These are phyloP conservation scores for Starmerella vaccinii DNA, from an alignment of 805 yeast species.

Conservation along the genomic window DNA sequence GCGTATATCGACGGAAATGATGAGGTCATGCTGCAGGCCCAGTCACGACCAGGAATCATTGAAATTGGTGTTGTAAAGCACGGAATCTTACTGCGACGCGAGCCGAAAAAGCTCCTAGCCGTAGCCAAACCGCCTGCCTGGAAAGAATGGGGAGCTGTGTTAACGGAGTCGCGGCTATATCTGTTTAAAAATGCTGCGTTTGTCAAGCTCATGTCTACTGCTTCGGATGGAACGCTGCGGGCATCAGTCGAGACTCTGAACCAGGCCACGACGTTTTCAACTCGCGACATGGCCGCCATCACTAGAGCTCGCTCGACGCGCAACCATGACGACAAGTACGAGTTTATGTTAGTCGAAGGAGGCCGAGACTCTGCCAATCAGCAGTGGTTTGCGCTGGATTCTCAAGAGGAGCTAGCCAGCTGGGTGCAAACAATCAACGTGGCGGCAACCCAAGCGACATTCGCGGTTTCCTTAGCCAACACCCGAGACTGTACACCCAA, in stretches of 20 bases:
- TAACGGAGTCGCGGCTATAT: constrained; percentile 36
- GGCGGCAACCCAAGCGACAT: constrained; percentile 38
- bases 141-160: constrained; percentile 37
- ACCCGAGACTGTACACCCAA: neutral
- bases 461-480: constrained; percentile 3
- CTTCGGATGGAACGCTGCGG: constrained; percentile 21
- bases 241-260: constrained; percentile 33
- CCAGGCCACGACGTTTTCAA: constrained; percentile 31
- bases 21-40: constrained; percentile 21
- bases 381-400: constrained; percentile 36
- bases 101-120: constrained; percentile 28
- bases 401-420: constrained; percentile 39
- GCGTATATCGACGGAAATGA: constrained; percentile 25
- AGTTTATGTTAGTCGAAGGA: constrained; percentile 28
- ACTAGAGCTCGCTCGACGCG: neutral
- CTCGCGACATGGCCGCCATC: constrained; percentile 37
- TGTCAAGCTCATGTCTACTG: constrained; percentile 16
- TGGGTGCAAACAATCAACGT: constrained; percentile 53
- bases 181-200: constrained; percentile 34
- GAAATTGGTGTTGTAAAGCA: constrained; percentile 33
- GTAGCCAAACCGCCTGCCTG: constrained; percentile 25
- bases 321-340: constrained; percentile 12
- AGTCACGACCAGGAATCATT: constrained; percentile 32
- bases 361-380: constrained; percentile 29
- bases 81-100: constrained; percentile 32